Evolutionary conservation across 2,329 filamentous ascomycete species (phyloP).

Genomic region (Xylaria sp.): DNA sequence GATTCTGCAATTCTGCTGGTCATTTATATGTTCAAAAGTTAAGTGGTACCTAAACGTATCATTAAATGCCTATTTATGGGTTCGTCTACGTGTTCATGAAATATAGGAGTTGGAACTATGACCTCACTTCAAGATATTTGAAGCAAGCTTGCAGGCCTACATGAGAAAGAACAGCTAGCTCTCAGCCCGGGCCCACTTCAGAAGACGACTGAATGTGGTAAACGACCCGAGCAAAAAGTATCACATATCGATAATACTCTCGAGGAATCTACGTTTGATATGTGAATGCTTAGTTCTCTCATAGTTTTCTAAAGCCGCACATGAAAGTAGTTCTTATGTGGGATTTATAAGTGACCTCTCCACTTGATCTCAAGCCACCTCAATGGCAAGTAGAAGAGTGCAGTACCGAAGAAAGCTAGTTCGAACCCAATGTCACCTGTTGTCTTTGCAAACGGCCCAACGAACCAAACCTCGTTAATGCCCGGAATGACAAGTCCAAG

Average conservation of each 20-base stretch:
- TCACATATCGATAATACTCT: background rate
- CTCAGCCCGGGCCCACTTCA: background rate
- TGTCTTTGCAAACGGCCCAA: slow-evolving; percentile 55
- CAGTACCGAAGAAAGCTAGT: slow-evolving; percentile 57
- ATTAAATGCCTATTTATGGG: no score
- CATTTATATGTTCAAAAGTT: no score
- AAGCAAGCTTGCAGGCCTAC: background rate
- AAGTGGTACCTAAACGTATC: no score
- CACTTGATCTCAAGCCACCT: slow-evolving; percentile 58
- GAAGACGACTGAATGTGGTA: background rate
- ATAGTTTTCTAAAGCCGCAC: background rate
- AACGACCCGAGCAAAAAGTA: background rate
- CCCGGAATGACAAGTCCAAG: slow-evolving; percentile 58
- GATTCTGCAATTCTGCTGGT: no score
- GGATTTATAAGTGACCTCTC: slow-evolving; percentile 47
- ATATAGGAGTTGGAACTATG: background rate
- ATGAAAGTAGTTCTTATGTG: background rate
- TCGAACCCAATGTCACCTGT: slow-evolving; percentile 61
- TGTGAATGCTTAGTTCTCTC: background rate
- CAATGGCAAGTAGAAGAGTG: slow-evolving; percentile 60
- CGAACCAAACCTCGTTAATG: slow-evolving; percentile 58
- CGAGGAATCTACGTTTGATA: background rate
- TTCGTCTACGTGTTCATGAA: no score
- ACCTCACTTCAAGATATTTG: background rate
- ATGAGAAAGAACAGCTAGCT: background rate